These are phyloP conservation scores for Aspergillus sp. DNA, from an alignment of 2,329 filamentous ascomycete species.

Conservation along the genomic window DNA sequence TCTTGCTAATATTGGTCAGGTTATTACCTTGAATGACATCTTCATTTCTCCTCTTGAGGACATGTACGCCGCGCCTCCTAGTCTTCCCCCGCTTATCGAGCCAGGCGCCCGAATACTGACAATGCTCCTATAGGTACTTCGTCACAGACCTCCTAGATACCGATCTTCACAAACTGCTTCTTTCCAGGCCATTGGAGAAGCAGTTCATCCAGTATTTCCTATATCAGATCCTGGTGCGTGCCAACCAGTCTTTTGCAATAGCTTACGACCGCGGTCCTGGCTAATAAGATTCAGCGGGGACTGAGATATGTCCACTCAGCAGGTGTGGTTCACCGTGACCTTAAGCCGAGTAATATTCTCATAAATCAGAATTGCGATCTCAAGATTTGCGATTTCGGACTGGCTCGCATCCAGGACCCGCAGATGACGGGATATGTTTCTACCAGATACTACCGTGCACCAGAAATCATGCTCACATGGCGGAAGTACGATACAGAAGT, in stretches of 20 bases:
- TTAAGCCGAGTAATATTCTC: conserved; percentile 98
- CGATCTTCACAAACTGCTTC: conserved; percentile 91
- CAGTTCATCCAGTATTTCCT: conserved; percentile 99
- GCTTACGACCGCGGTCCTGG: neutral
- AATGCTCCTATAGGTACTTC: conserved; percentile 69
- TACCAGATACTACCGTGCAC: conserved; percentile 96
- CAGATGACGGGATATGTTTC: conserved; percentile 99
- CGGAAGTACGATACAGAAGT: conserved; percentile 99
- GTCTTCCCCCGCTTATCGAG: neutral
- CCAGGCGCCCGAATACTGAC: neutral
- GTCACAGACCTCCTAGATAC: conserved; percentile 97
- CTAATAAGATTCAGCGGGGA: conserved; percentile 65
- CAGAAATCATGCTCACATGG: conserved; percentile 99
- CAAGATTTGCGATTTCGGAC: conserved; percentile 98
- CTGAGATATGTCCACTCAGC: conserved; percentile 99
- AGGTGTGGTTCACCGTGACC: conserved; percentile 92
- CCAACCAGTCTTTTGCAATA: neutral
- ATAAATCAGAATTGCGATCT: conserved; percentile 99
- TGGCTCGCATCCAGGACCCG: conserved; percentile 95
- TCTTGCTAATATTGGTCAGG: conserved; percentile 51
- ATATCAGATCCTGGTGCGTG: conserved; percentile 91
- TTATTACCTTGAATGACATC: conserved; percentile 98
- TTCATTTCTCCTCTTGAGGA: conserved; percentile 99
- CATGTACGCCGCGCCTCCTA: conserved; percentile 64
- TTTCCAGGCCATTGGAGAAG: conserved; percentile 93